A percentile compares a stretch with the other conserved stretches of the same genome.
These are phyloP conservation scores for Lathyrus oleraceus DNA, from an alignment of 306 rosid genomes.

Conservation along the genomic window DNA sequence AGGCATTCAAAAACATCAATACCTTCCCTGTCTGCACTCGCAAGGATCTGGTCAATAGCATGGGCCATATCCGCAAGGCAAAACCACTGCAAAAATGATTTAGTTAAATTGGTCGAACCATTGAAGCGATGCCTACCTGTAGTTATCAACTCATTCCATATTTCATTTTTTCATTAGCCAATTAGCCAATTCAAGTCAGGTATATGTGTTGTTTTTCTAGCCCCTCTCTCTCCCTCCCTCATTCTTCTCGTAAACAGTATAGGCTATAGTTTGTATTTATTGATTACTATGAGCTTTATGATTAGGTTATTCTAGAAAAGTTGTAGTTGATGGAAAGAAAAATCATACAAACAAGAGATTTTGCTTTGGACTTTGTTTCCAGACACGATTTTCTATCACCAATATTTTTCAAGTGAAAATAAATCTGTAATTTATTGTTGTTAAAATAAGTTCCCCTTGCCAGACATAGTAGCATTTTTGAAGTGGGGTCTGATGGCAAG, in stretches of 20 bases:
- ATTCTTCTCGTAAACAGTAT: background rate
- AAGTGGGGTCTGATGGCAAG: constrained; percentile 8
- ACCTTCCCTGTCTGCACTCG: constrained; percentile 93
- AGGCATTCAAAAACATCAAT: constrained; percentile 60
- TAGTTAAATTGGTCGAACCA: constrained; percentile 7
- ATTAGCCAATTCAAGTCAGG: constrained; percentile 30
- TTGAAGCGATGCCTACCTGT: constrained; percentile 22
- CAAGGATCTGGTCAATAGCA: constrained; percentile 94
- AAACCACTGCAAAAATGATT: constrained; percentile 70
- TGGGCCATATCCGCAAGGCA: constrained; percentile 94
- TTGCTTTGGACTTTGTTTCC: constrained; percentile 24
- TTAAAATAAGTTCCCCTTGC: constrained; percentile 9
- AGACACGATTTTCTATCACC: background rate
- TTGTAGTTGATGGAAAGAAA: constrained; percentile 18
- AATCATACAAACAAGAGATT: constrained; percentile 34
- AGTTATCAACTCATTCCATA: constrained; percentile 27
- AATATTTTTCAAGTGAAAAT: constrained; percentile 9
- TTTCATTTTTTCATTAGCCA: constrained; percentile 37
- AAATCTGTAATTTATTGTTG: background rate
- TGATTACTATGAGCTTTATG: constrained; percentile 24
- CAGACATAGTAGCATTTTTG: background rate
- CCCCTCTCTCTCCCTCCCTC: background rate
- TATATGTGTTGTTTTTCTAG: constrained; percentile 27
- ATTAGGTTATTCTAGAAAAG: constrained; percentile 31
- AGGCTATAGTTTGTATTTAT: constrained; percentile 30